These are phyloP conservation scores for Coix lacrymajobi DNA, from an alignment of 176 grass and related monocot genomes.

Conservation along the genomic window DNA sequence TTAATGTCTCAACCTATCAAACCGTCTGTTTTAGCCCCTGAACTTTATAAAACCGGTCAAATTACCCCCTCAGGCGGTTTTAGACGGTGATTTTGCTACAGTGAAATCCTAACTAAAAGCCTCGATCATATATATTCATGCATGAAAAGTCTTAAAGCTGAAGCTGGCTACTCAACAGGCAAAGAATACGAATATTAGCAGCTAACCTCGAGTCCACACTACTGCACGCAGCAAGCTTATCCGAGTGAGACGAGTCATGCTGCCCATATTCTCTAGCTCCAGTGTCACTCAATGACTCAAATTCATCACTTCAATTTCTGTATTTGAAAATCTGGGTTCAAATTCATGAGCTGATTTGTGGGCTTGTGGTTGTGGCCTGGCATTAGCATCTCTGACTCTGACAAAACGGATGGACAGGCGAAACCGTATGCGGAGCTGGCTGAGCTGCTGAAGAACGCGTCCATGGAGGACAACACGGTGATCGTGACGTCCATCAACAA, in stretches of 20 bases:
- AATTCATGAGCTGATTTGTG: background rate
- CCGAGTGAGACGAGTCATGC: background rate
- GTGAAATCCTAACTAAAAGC: background rate
- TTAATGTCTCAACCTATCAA: too few species aligned
- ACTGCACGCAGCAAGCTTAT: background rate
- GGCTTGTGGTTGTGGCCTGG: background rate
- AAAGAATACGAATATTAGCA: conserved; percentile 29
- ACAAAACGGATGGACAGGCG: background rate
- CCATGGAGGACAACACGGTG: conserved; percentile 69
- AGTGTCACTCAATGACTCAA: background rate
- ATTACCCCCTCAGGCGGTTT: too few species aligned
- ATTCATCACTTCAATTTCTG: background rate
- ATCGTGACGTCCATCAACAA: conserved; percentile 69
- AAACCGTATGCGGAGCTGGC: conserved; percentile 23
- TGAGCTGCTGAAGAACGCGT: conserved; percentile 52
- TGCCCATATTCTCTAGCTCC: background rate
- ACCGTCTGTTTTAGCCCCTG: too few species aligned
- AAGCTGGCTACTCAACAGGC: conserved; percentile 10
- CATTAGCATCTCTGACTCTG: background rate
- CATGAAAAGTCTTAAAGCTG: conserved; percentile 7
- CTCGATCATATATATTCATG: background rate
- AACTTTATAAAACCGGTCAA: too few species aligned
- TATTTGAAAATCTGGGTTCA: background rate
- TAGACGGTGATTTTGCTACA: too few species aligned
- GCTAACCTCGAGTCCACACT: conserved; percentile 13